A percentile compares a stretch with the other conserved stretches of the same genome.
Evolutionary conservation across 495 filamentous ascomycete genomes (phyloP).

Genomic region (Penicillium paxilli): DNA sequence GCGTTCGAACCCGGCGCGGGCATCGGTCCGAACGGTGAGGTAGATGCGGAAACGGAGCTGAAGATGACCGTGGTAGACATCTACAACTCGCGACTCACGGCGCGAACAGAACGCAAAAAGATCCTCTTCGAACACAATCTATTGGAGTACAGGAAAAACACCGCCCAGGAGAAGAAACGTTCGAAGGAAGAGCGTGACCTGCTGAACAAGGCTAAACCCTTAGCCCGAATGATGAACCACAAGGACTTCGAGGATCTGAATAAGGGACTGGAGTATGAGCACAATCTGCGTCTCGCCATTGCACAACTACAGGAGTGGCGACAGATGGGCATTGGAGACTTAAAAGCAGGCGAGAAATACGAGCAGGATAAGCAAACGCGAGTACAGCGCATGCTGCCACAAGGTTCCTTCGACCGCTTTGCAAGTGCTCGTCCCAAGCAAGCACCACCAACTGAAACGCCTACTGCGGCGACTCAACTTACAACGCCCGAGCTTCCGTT

Average conservation of each 20-base stretch:
- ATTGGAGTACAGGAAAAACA: constrained; percentile 89
- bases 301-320: constrained; percentile 93
- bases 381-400: constrained; percentile 66
- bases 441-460: constrained; percentile 62
- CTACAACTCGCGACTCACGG: constrained; percentile 90
- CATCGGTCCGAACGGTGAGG: constrained; percentile 78
- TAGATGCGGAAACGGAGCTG: constrained; percentile 92
- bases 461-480: constrained; percentile 68
- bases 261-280: constrained; percentile 81
- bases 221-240: constrained; percentile 94
- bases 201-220: constrained; percentile 89
- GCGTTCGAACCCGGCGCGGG: constrained; percentile 96
- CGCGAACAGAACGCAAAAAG: constrained; percentile 92
- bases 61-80: constrained; percentile 99
- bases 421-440: constrained; percentile 58
- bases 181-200: constrained; percentile 93
- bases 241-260: constrained; percentile 85
- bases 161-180: constrained; percentile 84
- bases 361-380: constrained; percentile 84
- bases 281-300: constrained; percentile 88
- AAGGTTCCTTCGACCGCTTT: constrained; percentile 79
- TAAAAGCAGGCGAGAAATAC: constrained; percentile 89
- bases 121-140: constrained; percentile 94
- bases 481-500: constrained; percentile 74
- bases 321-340: constrained; percentile 73